A percentile compares a stretch with the other conserved stretches of the same genome.
phyloP scores from a whole-genome alignment of 192 early-diverging fungal species.

The Linnemannia schmuckeri region DNA sequence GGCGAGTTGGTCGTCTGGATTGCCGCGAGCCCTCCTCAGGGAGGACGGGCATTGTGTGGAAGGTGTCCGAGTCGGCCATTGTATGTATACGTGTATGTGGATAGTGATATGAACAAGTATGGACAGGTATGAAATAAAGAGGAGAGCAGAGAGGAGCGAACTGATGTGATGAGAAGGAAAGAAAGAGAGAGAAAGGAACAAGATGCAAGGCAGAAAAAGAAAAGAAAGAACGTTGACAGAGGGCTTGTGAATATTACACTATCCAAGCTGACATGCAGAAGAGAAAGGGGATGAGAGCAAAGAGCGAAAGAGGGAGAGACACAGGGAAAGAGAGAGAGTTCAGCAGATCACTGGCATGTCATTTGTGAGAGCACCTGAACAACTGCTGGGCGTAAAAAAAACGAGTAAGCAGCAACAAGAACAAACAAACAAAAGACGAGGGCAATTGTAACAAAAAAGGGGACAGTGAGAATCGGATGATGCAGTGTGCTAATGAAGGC shows the following conservation, averaged over 20 bases:
- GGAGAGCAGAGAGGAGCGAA: not conserved
- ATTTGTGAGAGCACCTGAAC: slow-evolving; percentile 41
- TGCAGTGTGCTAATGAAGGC: not conserved
- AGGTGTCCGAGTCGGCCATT: not conserved
- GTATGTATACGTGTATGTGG: not conserved
- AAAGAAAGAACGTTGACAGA: not conserved
- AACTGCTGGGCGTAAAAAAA: slow-evolving; percentile 10
- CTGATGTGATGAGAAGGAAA: not conserved
- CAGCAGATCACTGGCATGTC: slow-evolving; percentile 16
- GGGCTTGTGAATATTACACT: not conserved
- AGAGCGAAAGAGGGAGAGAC: not conserved
- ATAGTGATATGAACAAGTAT: not conserved
- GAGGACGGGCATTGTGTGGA: not conserved
- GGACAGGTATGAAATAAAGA: not conserved
- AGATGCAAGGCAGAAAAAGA: not conserved
- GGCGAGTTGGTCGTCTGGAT: not conserved
- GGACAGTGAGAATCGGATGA: not conserved
- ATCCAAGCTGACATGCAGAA: not conserved
- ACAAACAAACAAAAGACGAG: not conserved
- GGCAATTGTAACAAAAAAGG: slow-evolving; percentile 1
- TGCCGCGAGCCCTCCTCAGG: not conserved
- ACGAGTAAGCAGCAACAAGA: not conserved
- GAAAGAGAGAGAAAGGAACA: not conserved
- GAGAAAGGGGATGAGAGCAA: not conserved
- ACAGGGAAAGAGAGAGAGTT: not conserved